Conservation (phyloP, 352 stramenopile genomes). For the Pythium rishiriense region DNA sequence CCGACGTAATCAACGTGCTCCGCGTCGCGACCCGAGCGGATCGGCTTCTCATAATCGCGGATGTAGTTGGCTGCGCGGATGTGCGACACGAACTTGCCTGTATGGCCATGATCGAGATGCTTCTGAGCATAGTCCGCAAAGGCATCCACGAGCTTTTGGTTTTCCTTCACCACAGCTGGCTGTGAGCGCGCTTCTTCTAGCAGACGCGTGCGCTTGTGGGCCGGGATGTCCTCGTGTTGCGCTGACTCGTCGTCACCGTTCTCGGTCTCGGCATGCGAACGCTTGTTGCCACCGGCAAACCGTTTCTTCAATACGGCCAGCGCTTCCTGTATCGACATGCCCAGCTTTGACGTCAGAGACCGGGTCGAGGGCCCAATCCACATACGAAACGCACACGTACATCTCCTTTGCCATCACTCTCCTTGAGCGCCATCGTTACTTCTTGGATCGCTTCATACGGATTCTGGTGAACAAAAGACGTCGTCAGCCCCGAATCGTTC, state of each 20-base stretch:
- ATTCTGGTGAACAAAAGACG: slow-evolving; percentile 28
- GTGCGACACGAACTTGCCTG: slow-evolving; percentile 71
- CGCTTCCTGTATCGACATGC: slow-evolving; percentile 23
- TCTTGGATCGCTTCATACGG: slow-evolving; percentile 40
- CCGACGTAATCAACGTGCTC: slow-evolving; percentile 51
- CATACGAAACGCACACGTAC: background rate
- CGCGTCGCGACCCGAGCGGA: slow-evolving; percentile 47
- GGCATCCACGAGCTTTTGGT: slow-evolving; percentile 79
- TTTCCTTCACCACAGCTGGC: slow-evolving; percentile 44
- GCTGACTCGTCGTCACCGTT: slow-evolving; percentile 18
- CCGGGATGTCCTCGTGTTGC: slow-evolving; percentile 35
- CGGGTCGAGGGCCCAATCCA: too few species aligned
- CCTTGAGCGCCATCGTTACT: slow-evolving; percentile 33
- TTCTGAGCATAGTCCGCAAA: slow-evolving; percentile 65
- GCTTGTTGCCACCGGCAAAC: slow-evolving; percentile 32
- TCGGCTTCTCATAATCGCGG: slow-evolving; percentile 46
- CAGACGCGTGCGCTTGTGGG: slow-evolving; percentile 59
- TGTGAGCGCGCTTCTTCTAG: slow-evolving; percentile 50
- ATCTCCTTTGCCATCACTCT: slow-evolving; percentile 34
- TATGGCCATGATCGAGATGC: slow-evolving; percentile 63
- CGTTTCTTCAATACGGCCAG: slow-evolving; percentile 38
- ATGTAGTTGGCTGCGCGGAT: slow-evolving; percentile 66
- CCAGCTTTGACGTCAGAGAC: too few species aligned
- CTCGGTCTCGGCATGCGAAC: slow-evolving; percentile 22
- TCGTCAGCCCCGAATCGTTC: background rate